Conservation (phyloP, 148 eudicot genomes). For the Camellia japonica region DNA sequence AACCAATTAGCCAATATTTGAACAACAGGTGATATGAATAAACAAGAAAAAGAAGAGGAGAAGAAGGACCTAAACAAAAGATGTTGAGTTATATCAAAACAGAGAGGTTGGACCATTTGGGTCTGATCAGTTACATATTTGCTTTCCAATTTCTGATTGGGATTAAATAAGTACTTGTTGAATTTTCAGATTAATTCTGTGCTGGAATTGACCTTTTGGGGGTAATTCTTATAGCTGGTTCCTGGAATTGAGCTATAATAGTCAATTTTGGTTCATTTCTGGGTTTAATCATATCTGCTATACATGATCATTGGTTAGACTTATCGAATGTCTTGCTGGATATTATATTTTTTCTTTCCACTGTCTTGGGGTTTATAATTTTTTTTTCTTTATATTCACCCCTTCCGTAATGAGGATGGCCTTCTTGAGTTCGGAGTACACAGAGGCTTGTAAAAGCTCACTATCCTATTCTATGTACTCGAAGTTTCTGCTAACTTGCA, state of each 20-base stretch:
- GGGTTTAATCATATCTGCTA: background rate
- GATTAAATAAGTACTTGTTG: background rate
- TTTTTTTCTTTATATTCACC: background rate
- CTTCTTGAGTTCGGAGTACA: background rate
- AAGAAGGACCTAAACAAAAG: background rate
- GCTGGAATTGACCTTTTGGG: background rate
- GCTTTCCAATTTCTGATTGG: background rate
- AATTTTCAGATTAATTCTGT: background rate
- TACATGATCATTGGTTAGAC: background rate
- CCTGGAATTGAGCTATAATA: background rate
- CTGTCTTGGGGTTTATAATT: background rate
- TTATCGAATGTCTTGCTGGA: background rate
- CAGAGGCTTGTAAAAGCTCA: no score
- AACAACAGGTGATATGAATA: background rate
- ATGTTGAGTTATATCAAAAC: background rate
- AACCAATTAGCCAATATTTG: background rate
- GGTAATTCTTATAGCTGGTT: background rate
- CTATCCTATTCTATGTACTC: background rate
- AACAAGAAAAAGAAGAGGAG: background rate
- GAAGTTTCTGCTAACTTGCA: background rate
- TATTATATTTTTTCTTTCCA: background rate
- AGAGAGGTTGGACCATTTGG: background rate
- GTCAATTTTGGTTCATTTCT: background rate
- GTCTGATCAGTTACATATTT: background rate
- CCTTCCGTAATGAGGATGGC: background rate